Base-by-base conservation (phyloP, 495 filamentous ascomycete species). In the Neurospora africana region DNA sequence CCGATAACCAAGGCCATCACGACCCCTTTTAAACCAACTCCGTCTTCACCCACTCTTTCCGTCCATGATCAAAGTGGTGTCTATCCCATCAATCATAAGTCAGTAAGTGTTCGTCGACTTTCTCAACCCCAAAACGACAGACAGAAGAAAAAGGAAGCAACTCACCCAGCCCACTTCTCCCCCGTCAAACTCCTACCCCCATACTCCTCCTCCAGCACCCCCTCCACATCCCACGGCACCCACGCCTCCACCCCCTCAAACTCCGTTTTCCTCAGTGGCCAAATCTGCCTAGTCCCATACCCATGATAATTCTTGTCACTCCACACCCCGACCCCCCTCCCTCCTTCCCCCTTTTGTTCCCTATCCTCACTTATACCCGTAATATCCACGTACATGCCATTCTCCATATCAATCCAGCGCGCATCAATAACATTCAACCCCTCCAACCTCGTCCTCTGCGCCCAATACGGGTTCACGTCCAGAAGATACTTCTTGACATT, bases 341-440 rank as follows among this genome's bases (percentile, higher is more conserved):
- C 41, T 5, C 19, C 4, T 33, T 33, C 9, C n/a, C 44, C 44
- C 8, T 5, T 23, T n/a, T n/a, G 7, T 43, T 33, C 27, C 36
- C 93, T 83, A n/a, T 90, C 86, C 78, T 92, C 89, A 53, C 87
- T 87, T 35, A 95, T 79, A 33, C 88, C 93, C n/a, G 93, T 97
- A 78, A 97, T 93, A 77, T 97, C 93, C 78, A 97, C 90, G 83
- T 91, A 97, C 70, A 95, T 82, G 9, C 93, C 93, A 73, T 89
- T 95, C 68, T 81, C 79, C 27, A 86, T 83, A 79, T 97, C 93
- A 74, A 97, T 89, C 91, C 91, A 97, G 23, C 93, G 84, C 43
- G 92, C 93, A 80, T 95, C 93, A 76, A 97, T 97, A 40, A 95
- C 85, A 76, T 97, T 97, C 69, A 83, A 77, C 3, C 93, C 93